phyloP scores from a whole-genome alignment of 208 protist species.

The Blastocrithidia nonstop region DNA sequence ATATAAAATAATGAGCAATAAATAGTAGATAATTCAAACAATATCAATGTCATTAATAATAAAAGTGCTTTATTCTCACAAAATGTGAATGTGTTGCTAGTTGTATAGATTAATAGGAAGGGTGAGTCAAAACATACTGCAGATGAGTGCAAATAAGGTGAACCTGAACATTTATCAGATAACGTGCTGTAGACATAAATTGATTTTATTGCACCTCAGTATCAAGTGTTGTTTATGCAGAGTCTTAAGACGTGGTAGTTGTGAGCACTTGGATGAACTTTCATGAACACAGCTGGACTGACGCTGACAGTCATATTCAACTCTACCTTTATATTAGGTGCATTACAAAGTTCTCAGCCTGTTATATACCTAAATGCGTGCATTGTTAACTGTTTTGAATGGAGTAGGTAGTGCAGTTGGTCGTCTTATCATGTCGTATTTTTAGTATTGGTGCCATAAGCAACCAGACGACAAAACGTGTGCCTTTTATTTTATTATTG shows the following conservation, averaged over 20 bases:
- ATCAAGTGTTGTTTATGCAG: slow-evolving; percentile 31
- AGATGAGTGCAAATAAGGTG: too few species aligned
- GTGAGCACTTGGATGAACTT: slow-evolving; percentile 28
- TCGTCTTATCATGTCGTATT: slow-evolving; percentile 24
- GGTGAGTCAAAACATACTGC: too few species aligned
- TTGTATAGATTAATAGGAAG: too few species aligned
- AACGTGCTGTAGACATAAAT: too few species aligned
- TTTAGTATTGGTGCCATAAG: slow-evolving; percentile 29
- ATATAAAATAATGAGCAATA: too few species aligned
- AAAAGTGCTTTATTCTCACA: too few species aligned
- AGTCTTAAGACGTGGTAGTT: slow-evolving; percentile 19
- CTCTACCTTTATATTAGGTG: slow-evolving; percentile 24
- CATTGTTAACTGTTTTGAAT: slow-evolving; percentile 48
- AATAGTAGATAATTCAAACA: too few species aligned
- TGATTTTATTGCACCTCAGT: slow-evolving; percentile 49
- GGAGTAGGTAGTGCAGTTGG: slow-evolving; percentile 36
- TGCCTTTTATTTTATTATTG: too few species aligned
- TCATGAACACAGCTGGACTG: slow-evolving; percentile 28
- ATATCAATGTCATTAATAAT: too few species aligned
- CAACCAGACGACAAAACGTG: slow-evolving; percentile 21
- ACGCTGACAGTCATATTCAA: slow-evolving; percentile 54
- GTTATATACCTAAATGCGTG: slow-evolving; percentile 15
- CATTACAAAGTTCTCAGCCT: slow-evolving; percentile 10
- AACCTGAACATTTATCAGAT: too few species aligned
- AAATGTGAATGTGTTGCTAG: too few species aligned